Evolutionary conservation across 495 filamentous ascomycete species (phyloP), one percentile per base, ranked within the genome.

Genomic region (Penicillium taxi): DNA sequence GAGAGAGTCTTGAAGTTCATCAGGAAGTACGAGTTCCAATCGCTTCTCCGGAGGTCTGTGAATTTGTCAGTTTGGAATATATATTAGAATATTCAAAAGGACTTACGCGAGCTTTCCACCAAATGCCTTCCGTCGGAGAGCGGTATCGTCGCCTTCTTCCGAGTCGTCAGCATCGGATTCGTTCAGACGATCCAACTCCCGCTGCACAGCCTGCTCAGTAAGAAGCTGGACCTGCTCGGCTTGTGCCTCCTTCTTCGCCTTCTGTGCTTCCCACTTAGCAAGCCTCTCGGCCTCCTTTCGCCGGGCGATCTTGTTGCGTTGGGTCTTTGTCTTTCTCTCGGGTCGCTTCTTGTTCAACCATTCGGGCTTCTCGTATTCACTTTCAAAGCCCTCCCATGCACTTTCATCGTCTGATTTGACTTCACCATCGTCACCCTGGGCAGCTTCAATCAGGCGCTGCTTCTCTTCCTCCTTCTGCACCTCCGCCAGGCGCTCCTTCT

Each of bases 1-100:
- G 21, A 98, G 64, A 4, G 86, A 95, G 40, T 98, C 91, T 52
- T 90, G 82, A 26, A 98, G 70, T 59, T 98, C 91, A 48, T 96
- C 90, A 2, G 87, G 86, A 18, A 98, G 71, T 4, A 95, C 86
- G 27, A 98, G 61, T 52, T 98, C 91, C 27, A 96, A 67, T 5
- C 78, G 75, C 46, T 82, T 81, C 48, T 88, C 78, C 0, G 88
- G 87, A 9, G 89, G 53, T 45, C 75, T 84, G 37, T 20, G 16
- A 37, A 6, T 11, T 33, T 24, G 44, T 69, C 44, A 64, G 63
- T 41, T 39, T 12, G 9, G 9, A 18, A 19, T 17, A 11, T 14
- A 35, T 30, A 41, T 26, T 8, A n/a, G 37, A 22, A 11, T 12
- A 12, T 6, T 25, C 19, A 12, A 2, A 41, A 32, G n/a, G 40